These are phyloP conservation scores for Pseudogymnoascus pannorum DNA, from an alignment of 2,329 filamentous ascomycete species.

Conservation along the genomic window DNA sequence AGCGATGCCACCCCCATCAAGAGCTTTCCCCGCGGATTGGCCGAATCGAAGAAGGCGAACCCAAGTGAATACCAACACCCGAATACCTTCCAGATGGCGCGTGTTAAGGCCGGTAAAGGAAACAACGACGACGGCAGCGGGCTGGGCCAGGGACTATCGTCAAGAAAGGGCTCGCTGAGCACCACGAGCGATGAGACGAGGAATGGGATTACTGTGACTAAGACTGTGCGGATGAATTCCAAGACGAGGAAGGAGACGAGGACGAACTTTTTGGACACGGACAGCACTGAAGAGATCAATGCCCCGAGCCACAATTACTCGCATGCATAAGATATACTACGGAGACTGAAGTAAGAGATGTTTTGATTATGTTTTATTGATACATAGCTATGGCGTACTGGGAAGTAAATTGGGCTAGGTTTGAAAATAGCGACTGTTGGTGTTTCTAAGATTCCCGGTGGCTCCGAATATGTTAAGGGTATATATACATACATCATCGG, in stretches of 20 bases:
- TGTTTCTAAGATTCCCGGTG: constrained; percentile 5
- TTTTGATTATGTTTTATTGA: not conserved
- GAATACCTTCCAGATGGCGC: constrained; percentile 4
- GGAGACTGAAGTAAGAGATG: not conserved
- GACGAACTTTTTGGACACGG: not conserved
- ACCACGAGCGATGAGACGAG: not conserved
- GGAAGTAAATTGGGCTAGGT: not conserved
- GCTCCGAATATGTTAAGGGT: not conserved
- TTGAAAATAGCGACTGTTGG: not conserved
- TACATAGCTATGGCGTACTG: not conserved
- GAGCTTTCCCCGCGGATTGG: not conserved
- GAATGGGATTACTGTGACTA: not conserved
- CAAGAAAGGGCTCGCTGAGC: not conserved
- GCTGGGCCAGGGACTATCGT: not conserved
- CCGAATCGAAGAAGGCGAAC: constrained; percentile 4
- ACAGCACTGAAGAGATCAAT: constrained; percentile 3
- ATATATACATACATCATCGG: not conserved
- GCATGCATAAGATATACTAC: not conserved
- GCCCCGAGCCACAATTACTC: not conserved
- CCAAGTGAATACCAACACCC: constrained; percentile 1
- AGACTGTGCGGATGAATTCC: constrained; percentile 3
- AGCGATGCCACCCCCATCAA: not conserved
- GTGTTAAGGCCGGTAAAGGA: not conserved
- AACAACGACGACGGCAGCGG: not conserved
- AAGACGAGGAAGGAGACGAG: constrained; percentile 4